Conservation (phyloP, 192 early-diverging fungal genomes). For the Pecoramyces ruminantium region DNA sequence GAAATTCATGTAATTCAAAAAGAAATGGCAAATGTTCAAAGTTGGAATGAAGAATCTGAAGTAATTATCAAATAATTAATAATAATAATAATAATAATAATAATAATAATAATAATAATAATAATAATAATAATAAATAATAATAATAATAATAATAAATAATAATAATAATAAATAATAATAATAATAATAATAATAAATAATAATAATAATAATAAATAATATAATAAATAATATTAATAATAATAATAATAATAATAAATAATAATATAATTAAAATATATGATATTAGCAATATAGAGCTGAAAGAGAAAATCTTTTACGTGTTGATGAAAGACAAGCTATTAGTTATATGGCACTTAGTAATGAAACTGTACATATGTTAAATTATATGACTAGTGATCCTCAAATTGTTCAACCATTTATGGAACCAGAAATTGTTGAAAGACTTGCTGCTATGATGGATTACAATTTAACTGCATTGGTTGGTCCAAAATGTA, state of each 20-base stretch:
- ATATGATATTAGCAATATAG: background rate
- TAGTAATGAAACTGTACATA: constrained; percentile 82
- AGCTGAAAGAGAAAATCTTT: constrained; percentile 30
- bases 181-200: too few species aligned
- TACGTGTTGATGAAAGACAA: constrained; percentile 59
- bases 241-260: background rate
- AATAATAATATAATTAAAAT: too few species aligned
- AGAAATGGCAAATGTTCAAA: constrained; percentile 44
- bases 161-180: too few species aligned
- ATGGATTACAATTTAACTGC: constrained; percentile 82
- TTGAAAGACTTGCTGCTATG: constrained; percentile 90
- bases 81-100: too few species aligned
- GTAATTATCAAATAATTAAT: constrained; percentile 10
- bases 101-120: too few species aligned
- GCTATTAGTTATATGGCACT: constrained; percentile 71
- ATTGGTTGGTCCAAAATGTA: constrained; percentile 80
- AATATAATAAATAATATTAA: too few species aligned
- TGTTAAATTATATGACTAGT: constrained; percentile 67
- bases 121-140: too few species aligned
- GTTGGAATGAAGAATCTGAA: constrained; percentile 24
- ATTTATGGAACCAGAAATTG: constrained; percentile 78
- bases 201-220: too few species aligned
- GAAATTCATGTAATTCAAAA: constrained; percentile 69
- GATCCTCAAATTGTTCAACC: constrained; percentile 52
- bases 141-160: too few species aligned